Conservation (phyloP, 2,329 filamentous ascomycete species). For the Thermothelomyces thermophilus region DNA sequence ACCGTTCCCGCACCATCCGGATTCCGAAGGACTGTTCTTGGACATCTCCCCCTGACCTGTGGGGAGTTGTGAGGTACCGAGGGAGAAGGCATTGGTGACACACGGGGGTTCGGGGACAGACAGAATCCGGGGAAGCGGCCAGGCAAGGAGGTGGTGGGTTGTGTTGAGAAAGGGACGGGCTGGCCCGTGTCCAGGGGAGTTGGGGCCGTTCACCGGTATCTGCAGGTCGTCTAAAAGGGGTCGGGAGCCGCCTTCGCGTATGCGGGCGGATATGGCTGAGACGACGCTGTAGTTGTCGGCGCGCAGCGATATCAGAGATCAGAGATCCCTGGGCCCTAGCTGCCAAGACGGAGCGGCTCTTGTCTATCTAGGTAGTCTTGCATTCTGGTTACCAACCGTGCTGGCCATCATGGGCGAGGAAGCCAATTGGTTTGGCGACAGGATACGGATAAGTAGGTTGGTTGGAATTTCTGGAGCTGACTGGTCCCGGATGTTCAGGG, state of each 20-base stretch:
- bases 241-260: constrained; percentile 17
- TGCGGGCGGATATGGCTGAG: constrained; percentile 11
- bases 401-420: too few species aligned
- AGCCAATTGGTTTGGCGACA: too few species aligned
- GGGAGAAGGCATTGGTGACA: too few species aligned
- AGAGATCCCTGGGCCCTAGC: constrained; percentile 2
- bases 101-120: too few species aligned
- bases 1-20: too few species aligned
- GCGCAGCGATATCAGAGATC: constrained; percentile 9
- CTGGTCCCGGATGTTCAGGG: not conserved
- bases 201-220: constrained; percentile 24
- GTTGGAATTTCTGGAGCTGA: not conserved
- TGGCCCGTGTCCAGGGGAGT: constrained; percentile 15
- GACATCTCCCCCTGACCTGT: too few species aligned
- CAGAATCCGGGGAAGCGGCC: not conserved
- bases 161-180: constrained; percentile 4
- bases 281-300: not conserved
- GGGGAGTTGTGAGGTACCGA: too few species aligned
- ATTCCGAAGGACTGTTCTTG: too few species aligned
- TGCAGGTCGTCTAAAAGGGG: constrained; percentile 17
- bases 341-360: constrained; percentile 2
- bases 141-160: too few species aligned
- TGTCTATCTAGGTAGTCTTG: not conserved
- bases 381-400: too few species aligned
- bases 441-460: too few species aligned